Evolutionary conservation across 306 rosid species (phyloP), one percentile per base, ranked within the genome.

Genomic region (Dicorynia guianensis): DNA sequence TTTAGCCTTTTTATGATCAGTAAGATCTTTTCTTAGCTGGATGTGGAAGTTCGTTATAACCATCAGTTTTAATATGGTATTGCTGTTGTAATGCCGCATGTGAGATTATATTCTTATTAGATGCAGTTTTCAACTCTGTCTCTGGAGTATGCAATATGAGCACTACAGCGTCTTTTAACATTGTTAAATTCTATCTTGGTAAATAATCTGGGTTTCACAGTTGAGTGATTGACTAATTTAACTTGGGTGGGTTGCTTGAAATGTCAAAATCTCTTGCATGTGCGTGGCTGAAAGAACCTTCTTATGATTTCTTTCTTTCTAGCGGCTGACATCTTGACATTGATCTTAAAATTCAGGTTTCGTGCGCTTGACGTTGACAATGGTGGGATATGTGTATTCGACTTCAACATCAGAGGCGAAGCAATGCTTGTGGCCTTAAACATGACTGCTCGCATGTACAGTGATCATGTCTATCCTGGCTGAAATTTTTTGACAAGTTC

Each of bases 371-470:
- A 92, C 47, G 62, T 89, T 52, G 87, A 92, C 74, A 92, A 92
- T 8, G 91, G 93, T 4, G 91, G 96, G 52, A 78, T 89, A 63
- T 84, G 90, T 62, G 90, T 83, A 6, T 86, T 92, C 72, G 88
- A 74, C 74, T 89, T 92, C 93, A 92, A 86, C 58, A 67, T 55
- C 38, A 80, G 80, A 86, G 96, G 97, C 36, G 97, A 92, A 80
- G 93, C 93, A 15, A 89, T 89, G 93, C 91, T 89, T 70, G 83
- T 83, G 65, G 86, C 79, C 56, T 63, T 92, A 79, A 92, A 92
- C 72, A 65, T 81, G 93, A 92, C 90, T 1, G 87, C 92, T 79
- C 92, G 85, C 79, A 88, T 90, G 93, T 85, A 90, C 67, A 73
- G 80, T 10, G 91, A 88, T 77, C 93, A 90, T 68, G 80, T 84